Percentiles rank a stretch among this genome's conserved stretches.
phyloP scores from a whole-genome alignment of 495 filamentous ascomycete genomes.

The Penicillium verhagenii region DNA sequence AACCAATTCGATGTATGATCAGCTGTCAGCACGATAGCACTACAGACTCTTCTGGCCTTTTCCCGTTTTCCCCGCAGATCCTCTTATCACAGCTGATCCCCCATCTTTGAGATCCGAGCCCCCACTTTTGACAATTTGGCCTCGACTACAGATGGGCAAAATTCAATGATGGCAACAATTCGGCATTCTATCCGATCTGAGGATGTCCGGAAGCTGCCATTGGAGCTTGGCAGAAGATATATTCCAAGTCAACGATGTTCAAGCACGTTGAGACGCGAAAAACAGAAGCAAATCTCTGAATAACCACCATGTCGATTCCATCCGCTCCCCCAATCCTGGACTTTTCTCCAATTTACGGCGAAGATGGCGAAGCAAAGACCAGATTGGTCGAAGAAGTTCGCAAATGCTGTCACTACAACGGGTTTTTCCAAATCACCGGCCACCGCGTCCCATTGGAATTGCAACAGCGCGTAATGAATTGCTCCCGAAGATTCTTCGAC shows the following conservation, averaged over 20 bases:
- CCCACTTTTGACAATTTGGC: conserved; percentile 11
- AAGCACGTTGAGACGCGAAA: not conserved
- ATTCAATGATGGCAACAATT: conserved; percentile 1
- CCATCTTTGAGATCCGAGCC: conserved; percentile 24
- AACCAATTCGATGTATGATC: not conserved
- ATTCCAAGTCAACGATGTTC: not conserved
- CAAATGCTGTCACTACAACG: conserved; percentile 38
- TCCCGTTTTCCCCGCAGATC: conserved; percentile 12
- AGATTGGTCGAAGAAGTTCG: conserved; percentile 31
- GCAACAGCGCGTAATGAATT: conserved; percentile 31
- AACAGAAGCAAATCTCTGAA: not conserved
- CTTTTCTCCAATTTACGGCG: conserved; percentile 35
- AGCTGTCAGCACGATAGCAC: conserved; percentile 3
- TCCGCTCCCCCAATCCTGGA: conserved; percentile 35
- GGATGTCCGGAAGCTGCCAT: not conserved
- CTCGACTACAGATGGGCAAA: not conserved
- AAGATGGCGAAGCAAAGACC: conserved; percentile 28
- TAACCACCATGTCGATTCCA: conserved; percentile 18
- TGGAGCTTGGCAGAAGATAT: not conserved
- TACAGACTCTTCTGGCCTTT: not conserved
- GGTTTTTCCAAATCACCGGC: conserved; percentile 52
- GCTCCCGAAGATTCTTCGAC: conserved; percentile 49
- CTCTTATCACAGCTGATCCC: conserved; percentile 13
- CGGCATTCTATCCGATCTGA: conserved; percentile 24
- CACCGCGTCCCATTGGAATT: conserved; percentile 42